Evolutionary conservation across 2,329 filamentous ascomycete genomes (phyloP).

Genomic region (Penicillium psychrosexuale): DNA sequence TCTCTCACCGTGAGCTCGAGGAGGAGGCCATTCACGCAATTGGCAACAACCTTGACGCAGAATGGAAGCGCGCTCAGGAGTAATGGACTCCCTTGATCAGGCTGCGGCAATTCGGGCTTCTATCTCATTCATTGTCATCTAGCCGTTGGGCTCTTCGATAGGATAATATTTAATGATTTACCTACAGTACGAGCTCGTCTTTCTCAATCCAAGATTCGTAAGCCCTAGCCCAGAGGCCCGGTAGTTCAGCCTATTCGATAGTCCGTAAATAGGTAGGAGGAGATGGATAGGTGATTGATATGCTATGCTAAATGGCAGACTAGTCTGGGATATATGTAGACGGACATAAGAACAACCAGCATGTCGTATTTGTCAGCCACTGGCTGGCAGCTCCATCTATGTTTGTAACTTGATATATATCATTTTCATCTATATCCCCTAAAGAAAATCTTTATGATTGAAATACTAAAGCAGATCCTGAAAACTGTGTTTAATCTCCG

Average conservation of each 20-base stretch:
- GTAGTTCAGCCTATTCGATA: background rate
- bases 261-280: background rate
- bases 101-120: no score
- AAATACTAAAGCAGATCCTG: no score
- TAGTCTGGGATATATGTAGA: no score
- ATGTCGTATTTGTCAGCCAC: no score
- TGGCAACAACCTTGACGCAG: slow-evolving; percentile 30
- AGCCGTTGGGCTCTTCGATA: background rate
- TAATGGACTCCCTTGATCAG: background rate
- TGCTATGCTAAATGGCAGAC: background rate
- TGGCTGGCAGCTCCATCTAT: background rate
- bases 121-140: background rate
- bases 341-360: no score
- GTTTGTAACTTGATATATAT: no score
- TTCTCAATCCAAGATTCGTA: background rate
- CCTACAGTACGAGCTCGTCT: background rate
- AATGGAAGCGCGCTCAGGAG: slow-evolving; percentile 20
- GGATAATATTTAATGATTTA: background rate
- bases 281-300: background rate
- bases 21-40: slow-evolving; percentile 29
- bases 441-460: no score
- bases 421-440: no score
- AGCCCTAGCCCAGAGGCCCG: background rate
- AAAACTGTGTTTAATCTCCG: background rate
- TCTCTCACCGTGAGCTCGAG: slow-evolving; percentile 25